Conservation (phyloP, 106 monocot genomes). For the Apostasia ramifera region DNA sequence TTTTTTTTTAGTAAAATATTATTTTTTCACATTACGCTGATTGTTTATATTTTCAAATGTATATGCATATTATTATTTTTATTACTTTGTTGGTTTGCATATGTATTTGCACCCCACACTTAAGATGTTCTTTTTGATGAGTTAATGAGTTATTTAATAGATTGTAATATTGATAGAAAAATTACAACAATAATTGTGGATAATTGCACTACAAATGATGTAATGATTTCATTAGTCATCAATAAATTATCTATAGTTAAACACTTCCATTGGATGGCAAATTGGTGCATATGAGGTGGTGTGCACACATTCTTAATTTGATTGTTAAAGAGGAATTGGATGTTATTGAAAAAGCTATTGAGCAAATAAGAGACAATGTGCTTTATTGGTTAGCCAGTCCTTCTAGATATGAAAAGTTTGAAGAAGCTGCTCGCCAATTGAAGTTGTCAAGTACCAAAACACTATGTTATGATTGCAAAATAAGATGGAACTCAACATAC, state of each 20-base stretch:
- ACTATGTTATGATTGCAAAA: conserved; percentile 6
- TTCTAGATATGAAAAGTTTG: conserved; percentile 31
- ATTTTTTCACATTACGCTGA: too few relatives aligned
- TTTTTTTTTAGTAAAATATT: conserved; percentile 39
- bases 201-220: conserved; percentile 4
- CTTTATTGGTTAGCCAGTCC: conserved; percentile 38
- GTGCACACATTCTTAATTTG: conserved; percentile 45
- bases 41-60: neutral
- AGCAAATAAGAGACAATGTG: conserved; percentile 36
- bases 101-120: too few relatives aligned
- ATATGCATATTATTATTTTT: too few relatives aligned
- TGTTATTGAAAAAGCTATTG: conserved; percentile 18
- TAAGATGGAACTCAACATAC: conserved; percentile 49
- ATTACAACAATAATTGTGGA: conserved; percentile 26
- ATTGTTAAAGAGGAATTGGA: conserved; percentile 48
- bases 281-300: conserved; percentile 37
- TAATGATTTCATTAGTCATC: conserved; percentile 31
- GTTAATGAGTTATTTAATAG: too few relatives aligned
- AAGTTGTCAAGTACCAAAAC: too few relatives aligned
- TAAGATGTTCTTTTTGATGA: too few relatives aligned
- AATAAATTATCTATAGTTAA: conserved; percentile 30
- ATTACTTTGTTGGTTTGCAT: too few relatives aligned
- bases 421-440: conserved; percentile 9
- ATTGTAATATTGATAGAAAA: conserved; percentile 13
- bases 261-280: conserved; percentile 32